phyloP scores from a whole-genome alignment of 345 rosid genomes.

The Populus ilicifolia region DNA sequence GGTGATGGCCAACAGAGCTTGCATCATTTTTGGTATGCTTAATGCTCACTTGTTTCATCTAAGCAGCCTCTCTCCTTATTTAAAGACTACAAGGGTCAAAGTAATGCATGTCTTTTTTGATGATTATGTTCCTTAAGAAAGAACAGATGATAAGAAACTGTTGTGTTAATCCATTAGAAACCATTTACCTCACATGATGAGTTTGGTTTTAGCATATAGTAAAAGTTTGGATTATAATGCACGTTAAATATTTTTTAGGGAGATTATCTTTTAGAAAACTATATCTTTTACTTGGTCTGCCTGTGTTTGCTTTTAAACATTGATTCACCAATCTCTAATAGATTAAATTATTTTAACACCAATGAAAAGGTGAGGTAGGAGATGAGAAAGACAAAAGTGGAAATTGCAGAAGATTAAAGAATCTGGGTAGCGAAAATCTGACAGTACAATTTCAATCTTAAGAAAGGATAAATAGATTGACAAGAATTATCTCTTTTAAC shows the following conservation, averaged over 20 bases:
- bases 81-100: neutral
- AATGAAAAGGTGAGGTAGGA: neutral
- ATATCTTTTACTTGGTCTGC: neutral
- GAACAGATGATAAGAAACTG: neutral
- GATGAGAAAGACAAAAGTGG: neutral
- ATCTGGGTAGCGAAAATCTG: neutral
- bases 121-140: neutral
- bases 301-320: neutral
- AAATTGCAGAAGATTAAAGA: neutral
- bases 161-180: neutral
- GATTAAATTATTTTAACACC: neutral
- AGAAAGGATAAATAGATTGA: neutral
- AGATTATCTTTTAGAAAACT: neutral
- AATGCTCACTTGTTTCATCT: neutral
- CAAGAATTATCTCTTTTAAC: neutral
- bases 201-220: neutral
- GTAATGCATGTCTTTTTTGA: neutral
- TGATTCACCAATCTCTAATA: neutral
- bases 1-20: slow-evolving; percentile 88
- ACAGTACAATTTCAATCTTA: neutral
- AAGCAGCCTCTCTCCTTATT: neutral
- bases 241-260: neutral
- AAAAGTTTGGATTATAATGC: neutral
- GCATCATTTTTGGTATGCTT: slow-evolving; percentile 87
- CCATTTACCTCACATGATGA: neutral